Evolutionary conservation across 108 stramenopile genomes (phyloP), one percentile per base, ranked within the genome.

Genomic region (Skeletonema marinoi): DNA sequence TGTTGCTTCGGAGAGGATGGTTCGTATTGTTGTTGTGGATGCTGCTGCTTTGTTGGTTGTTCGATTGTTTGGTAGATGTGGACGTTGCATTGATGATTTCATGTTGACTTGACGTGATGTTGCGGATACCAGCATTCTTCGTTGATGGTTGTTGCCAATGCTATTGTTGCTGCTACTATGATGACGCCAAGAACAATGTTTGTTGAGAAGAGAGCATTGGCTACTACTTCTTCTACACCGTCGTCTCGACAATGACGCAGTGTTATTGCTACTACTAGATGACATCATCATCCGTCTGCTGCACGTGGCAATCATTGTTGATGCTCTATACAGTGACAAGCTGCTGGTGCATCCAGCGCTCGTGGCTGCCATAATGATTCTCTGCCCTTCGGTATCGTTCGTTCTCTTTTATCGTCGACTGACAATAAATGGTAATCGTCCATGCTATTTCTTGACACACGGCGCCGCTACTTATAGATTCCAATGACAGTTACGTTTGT

Each of bases 1-100:
- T 46, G 44, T 46, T 46, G 73, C 64, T 29, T 65, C 73, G 0
- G 63, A 64, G 44, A 65, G 32, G 64, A 74, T 29, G 64, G 35
- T 65, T 32, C 63, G 73, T 32, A 61, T 32, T 46, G 54, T 66
- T 74, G 74, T 64, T 50, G 25, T 25, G 25, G 25, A 25, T 25
- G 25, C 0, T 51, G 33, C 4, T 36, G 51, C 9, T 42, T 54
- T 31, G 70, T 54, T 60, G 58, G 31, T 54, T 31, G 19, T 35
- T 63, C 31, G 3, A 16, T 70, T 33, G 30, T 68, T 68, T 38
- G 12, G 35, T 19, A 60, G 56, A 33, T 32, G 68, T 35, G 4
- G 44, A n/a, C 0, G 3, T n/a, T 46, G 16, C 16, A 16, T n/a
- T 4, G 44, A 3, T n/a, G 16, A 3, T 46, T 46, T 16, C 11